Evolutionary conservation across 2,329 filamentous ascomycete genomes (phyloP).

Genomic region (Cordyceps cateniannulata): DNA sequence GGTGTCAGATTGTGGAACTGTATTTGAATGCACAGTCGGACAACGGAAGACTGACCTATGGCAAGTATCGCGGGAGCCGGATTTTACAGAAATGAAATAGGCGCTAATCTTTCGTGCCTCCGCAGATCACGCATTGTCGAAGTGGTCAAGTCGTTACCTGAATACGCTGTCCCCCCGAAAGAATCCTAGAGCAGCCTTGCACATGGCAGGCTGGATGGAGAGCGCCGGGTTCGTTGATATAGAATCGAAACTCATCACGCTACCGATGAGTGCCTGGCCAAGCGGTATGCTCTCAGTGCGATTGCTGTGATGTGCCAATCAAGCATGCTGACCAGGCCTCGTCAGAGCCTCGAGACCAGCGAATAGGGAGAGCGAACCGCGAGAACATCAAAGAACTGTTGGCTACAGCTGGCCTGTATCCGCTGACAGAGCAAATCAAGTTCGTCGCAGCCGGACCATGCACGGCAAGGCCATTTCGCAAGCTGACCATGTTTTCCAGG

Average conservation of each 20-base stretch:
- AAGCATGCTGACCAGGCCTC: neutral
- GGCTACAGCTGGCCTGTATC: slow-evolving; percentile 49
- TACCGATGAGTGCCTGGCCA: slow-evolving; percentile 66
- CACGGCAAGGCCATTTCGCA: neutral
- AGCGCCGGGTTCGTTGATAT: slow-evolving; percentile 62
- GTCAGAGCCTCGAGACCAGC: slow-evolving; percentile 42
- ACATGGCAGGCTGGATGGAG: slow-evolving; percentile 51
- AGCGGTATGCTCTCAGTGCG: slow-evolving; percentile 41
- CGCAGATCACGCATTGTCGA: slow-evolving; percentile 55
- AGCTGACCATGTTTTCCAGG: slow-evolving; percentile 27
- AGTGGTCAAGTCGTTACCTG: slow-evolving; percentile 62
- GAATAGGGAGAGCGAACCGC: slow-evolving; percentile 48
- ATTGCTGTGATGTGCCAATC: neutral
- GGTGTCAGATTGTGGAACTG: slow-evolving; percentile 84
- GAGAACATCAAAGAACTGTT: slow-evolving; percentile 49
- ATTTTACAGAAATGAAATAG: neutral
- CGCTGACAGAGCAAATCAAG: slow-evolving; percentile 45
- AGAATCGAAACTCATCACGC: slow-evolving; percentile 56
- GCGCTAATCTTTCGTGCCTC: slow-evolving; percentile 9
- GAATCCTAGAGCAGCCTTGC: slow-evolving; percentile 58
- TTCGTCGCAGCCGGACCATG: slow-evolving; percentile 24
- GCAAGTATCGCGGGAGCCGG: slow-evolving; percentile 28
- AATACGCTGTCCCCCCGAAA: slow-evolving; percentile 57
- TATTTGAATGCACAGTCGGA: slow-evolving; percentile 82
- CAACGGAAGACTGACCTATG: slow-evolving; percentile 67